Percentiles rank a stretch among this genome's conserved stretches.
These are phyloP conservation scores for Zelopaecilomyces penicillatus DNA, from an alignment of 2,329 filamentous ascomycete species.

Conservation along the genomic window DNA sequence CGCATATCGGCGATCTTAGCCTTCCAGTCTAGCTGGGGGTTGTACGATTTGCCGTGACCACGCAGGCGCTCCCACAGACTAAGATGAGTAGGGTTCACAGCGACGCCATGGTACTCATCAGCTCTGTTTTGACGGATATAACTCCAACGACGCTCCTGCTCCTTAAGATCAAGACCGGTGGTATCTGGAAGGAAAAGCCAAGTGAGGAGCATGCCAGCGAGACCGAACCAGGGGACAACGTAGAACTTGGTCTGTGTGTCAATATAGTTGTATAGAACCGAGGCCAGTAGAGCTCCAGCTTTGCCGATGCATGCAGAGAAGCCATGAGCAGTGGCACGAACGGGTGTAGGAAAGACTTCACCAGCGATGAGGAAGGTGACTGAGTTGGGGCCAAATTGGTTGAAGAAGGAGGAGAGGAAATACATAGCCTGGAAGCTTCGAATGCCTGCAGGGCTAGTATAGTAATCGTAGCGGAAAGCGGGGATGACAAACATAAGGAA, in stretches of 20 bases:
- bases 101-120: slow-evolving; percentile 84
- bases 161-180: slow-evolving; percentile 90
- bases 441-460: slow-evolving; percentile 61
- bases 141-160: slow-evolving; percentile 88
- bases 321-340: slow-evolving; percentile 88
- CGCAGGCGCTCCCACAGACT: slow-evolving; percentile 78
- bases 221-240: slow-evolving; percentile 91
- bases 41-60: slow-evolving; percentile 72
- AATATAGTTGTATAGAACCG: slow-evolving; percentile 94
- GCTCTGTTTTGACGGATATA: slow-evolving; percentile 74
- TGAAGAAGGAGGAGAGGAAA: slow-evolving; percentile 96
- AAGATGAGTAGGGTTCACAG: slow-evolving; percentile 81
- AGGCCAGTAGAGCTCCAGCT: slow-evolving; percentile 75
- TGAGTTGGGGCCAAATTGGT: slow-evolving; percentile 94
- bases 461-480: slow-evolving; percentile 81
- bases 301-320: slow-evolving; percentile 91
- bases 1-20: slow-evolving; percentile 78
- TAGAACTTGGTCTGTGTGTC: slow-evolving; percentile 76
- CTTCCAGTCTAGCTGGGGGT: slow-evolving; percentile 74
- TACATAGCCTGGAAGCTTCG: slow-evolving; percentile 97
- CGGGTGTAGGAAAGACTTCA: slow-evolving; percentile 90
- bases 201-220: slow-evolving; percentile 76
- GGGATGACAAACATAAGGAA: slow-evolving; percentile 92
- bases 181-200: slow-evolving; percentile 89
- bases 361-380: slow-evolving; percentile 95